A percentile compares a stretch with the other conserved stretches of the same genome.
These are phyloP conservation scores for Cyclotella atomus DNA, from an alignment of 108 stramenopile genomes.

Conservation along the genomic window DNA sequence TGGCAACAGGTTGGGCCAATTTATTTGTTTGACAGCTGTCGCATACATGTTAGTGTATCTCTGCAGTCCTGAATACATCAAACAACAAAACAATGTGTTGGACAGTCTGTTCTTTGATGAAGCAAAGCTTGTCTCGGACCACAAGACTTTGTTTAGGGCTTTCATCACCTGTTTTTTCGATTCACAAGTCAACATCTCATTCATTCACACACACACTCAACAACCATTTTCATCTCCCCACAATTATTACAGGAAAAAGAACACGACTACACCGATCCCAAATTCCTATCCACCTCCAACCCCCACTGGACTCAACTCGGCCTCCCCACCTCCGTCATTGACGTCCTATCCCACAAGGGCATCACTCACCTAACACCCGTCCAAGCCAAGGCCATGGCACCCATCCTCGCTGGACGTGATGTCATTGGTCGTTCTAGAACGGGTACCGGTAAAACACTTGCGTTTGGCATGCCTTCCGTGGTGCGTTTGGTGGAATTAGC, in stretches of 20 bases:
- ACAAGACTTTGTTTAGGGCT: no score
- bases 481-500: constrained; percentile 65
- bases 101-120: no score
- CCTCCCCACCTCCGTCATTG: constrained; percentile 70
- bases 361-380: constrained; percentile 89
- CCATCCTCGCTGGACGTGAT: constrained; percentile 90
- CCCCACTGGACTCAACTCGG: constrained; percentile 80
- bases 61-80: no score
- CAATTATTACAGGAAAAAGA: constrained; percentile 12
- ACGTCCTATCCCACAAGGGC: constrained; percentile 84
- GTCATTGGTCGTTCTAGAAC: constrained; percentile 97
- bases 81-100: no score
- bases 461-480: constrained; percentile 96
- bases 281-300: constrained; percentile 79
- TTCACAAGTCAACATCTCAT: background rate
- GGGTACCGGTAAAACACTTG: constrained; percentile 99
- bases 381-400: constrained; percentile 90
- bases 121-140: no score
- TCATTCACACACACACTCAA: background rate
- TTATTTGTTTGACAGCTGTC: no score
- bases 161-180: background rate
- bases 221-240: background rate
- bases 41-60: no score
- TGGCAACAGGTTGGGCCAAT: no score
- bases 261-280: constrained; percentile 67